phyloP scores from a whole-genome alignment of 2,329 filamentous ascomycete genomes.

The Cercospora sesami region DNA sequence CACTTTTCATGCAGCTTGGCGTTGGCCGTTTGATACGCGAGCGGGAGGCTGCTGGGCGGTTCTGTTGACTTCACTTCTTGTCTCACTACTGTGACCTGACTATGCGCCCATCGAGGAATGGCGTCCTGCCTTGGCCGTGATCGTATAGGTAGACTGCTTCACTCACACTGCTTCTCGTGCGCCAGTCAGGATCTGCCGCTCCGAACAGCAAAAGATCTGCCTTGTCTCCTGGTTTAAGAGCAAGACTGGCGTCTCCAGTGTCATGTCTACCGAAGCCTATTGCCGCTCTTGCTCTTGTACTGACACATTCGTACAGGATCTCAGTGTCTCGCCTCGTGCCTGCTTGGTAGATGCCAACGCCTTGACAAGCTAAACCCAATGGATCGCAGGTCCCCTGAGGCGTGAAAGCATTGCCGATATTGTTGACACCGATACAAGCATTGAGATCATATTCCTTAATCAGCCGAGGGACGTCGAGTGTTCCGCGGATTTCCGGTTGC shows the following conservation, averaged over 20 bases:
- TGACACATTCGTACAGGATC: constrained; percentile 56
- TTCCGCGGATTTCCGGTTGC: constrained; percentile 52
- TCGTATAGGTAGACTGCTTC: constrained; percentile 50
- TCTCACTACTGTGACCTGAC: not conserved
- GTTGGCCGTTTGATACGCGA: not conserved
- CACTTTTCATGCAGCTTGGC: constrained; percentile 23
- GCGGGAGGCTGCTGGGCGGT: not conserved
- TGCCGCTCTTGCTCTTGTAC: constrained; percentile 35
- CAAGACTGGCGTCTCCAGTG: constrained; percentile 31
- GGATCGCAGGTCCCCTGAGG: constrained; percentile 69
- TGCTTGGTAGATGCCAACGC: constrained; percentile 67
- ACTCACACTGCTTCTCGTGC: constrained; percentile 43
- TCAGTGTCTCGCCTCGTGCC: constrained; percentile 61
- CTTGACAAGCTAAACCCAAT: constrained; percentile 60
- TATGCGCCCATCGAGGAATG: constrained; percentile 17
- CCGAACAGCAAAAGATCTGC: constrained; percentile 49
- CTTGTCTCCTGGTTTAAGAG: constrained; percentile 39
- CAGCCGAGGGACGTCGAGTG: constrained; percentile 61
- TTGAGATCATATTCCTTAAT: constrained; percentile 60
- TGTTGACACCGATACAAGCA: constrained; percentile 66
- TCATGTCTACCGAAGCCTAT: constrained; percentile 34
- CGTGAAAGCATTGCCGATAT: constrained; percentile 74
- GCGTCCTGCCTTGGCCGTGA: constrained; percentile 33
- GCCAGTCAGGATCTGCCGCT: constrained; percentile 41
- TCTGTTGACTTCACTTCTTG: not conserved